Evolutionary conservation across 2,329 filamentous ascomycete species (phyloP).

Genomic region (Lasiodiplodia hormozganensis): DNA sequence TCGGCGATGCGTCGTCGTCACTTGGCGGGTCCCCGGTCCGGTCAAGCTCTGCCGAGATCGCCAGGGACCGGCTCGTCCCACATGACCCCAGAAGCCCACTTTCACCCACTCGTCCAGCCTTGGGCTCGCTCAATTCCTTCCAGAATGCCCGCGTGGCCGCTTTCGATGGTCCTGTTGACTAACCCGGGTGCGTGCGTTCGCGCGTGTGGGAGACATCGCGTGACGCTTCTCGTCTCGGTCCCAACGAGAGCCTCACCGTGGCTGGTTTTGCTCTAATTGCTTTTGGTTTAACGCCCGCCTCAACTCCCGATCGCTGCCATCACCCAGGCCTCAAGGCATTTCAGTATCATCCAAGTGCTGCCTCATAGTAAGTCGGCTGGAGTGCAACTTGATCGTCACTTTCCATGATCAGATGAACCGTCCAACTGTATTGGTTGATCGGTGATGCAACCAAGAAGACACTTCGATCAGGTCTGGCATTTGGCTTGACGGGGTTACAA

Average conservation of each 20-base stretch:
- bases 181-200: background rate
- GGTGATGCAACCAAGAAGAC: too few relatives aligned
- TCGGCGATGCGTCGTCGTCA: slow-evolving; percentile 1
- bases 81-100: slow-evolving; percentile 6
- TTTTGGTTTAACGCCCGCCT: background rate
- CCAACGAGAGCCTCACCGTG: background rate
- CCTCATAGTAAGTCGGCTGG: too few relatives aligned
- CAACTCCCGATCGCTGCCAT: background rate
- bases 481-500: too few relatives aligned
- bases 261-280: background rate
- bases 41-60: slow-evolving; percentile 23
- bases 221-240: background rate
- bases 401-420: too few relatives aligned
- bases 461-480: too few relatives aligned
- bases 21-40: background rate
- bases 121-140: background rate
- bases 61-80: slow-evolving; percentile 17
- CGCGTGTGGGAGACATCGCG: too few relatives aligned
- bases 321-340: too few relatives aligned
- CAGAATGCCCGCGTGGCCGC: slow-evolving; percentile 3
- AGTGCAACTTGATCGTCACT: too few relatives aligned
- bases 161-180: background rate
- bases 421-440: too few relatives aligned
- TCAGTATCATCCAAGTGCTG: too few relatives aligned
- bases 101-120: background rate